Percentiles rank a stretch among this genome's conserved stretches.
Conservation (phyloP, 306 rosid species). For the Gleditsia sinensis region DNA sequence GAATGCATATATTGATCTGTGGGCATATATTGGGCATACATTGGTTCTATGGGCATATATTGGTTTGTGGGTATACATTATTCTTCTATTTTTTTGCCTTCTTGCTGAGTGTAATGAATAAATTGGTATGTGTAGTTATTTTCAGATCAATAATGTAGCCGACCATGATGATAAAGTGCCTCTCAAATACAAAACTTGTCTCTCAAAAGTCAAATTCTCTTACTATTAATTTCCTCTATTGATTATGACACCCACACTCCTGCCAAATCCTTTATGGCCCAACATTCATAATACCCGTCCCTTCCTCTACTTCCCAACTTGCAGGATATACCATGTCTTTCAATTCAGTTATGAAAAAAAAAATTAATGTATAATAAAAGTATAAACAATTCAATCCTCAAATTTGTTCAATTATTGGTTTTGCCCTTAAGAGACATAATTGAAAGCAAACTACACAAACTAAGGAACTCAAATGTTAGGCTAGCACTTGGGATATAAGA, state of each 20-base stretch:
- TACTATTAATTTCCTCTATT: neutral
- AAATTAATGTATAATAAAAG: neutral
- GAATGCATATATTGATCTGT: too few relatives aligned
- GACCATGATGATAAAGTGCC: neutral
- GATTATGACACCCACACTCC: constrained; percentile 26
- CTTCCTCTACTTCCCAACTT: constrained; percentile 24
- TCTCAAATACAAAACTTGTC: too few relatives aligned
- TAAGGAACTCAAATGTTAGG: neutral
- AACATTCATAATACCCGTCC: constrained; percentile 3
- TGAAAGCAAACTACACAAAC: neutral
- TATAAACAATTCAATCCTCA: too few relatives aligned
- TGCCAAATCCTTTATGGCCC: neutral
- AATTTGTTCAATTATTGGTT: neutral
- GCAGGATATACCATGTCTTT: constrained; percentile 13
- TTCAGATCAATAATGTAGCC: neutral
- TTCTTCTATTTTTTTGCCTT: too few relatives aligned
- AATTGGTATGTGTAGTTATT: too few relatives aligned
- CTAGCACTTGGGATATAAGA: neutral
- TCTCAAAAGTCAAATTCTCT: neutral
- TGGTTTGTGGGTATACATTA: too few relatives aligned
- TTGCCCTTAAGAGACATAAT: neutral
- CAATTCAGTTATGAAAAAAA: neutral
- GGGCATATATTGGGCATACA: too few relatives aligned
- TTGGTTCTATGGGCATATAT: too few relatives aligned
- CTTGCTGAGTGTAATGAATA: too few relatives aligned